Percentiles rank a stretch among this genome's conserved stretches.
These are phyloP conservation scores for Cercospora janseana DNA, from an alignment of 2,329 filamentous ascomycete species.

Conservation along the genomic window DNA sequence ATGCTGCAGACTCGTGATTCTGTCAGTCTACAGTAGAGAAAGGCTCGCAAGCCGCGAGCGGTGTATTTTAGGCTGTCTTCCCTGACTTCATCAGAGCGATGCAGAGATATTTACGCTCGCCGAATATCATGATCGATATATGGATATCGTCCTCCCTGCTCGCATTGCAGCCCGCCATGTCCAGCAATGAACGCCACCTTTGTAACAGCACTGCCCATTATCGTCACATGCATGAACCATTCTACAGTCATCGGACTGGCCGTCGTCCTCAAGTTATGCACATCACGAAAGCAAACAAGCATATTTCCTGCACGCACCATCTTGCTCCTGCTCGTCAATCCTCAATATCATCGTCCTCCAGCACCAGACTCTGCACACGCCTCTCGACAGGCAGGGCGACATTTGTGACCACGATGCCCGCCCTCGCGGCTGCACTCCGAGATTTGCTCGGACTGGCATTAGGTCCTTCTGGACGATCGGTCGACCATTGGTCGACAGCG, in stretches of 20 bases:
- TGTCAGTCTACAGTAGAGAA: conserved; percentile 16
- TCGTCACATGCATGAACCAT: too few relatives aligned
- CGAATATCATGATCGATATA: too few relatives aligned
- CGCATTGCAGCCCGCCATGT: too few relatives aligned
- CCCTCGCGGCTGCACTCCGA: conserved; percentile 11
- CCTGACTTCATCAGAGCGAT: background rate
- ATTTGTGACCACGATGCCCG: conserved; percentile 21
- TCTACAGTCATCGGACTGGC: too few relatives aligned
- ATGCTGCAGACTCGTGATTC: conserved; percentile 9
- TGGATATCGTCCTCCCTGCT: too few relatives aligned
- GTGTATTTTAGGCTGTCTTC: conserved; percentile 12
- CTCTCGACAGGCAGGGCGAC: conserved; percentile 30
- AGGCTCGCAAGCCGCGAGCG: conserved; percentile 21
- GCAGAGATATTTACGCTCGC: too few relatives aligned
- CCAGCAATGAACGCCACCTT: too few relatives aligned
- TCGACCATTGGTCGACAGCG: conserved; percentile 43
- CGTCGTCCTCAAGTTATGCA: background rate
- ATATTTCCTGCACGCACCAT: background rate
- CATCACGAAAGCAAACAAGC: too few relatives aligned
- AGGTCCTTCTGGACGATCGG: conserved; percentile 39
- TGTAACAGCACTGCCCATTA: too few relatives aligned
- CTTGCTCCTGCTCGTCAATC: conserved; percentile 41
- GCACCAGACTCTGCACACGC: conserved; percentile 40
- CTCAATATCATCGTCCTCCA: conserved; percentile 51
- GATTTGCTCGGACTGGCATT: conserved; percentile 18